phyloP scores from a whole-genome alignment of 306 rosid species.

The Styphnolobium japonicum region DNA sequence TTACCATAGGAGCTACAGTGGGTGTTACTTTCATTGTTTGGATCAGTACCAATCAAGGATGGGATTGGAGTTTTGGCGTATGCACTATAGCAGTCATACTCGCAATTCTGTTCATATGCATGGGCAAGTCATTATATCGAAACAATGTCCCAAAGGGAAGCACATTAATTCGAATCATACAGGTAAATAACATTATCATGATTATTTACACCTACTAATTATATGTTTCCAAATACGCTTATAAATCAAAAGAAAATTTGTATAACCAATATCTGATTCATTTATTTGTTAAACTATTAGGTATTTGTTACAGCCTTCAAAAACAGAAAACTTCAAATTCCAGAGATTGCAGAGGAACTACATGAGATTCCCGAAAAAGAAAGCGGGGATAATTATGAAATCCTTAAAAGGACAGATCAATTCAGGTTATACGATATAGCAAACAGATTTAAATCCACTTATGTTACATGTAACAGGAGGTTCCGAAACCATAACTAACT shows the following conservation, averaged over 20 bases:
- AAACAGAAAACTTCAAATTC: conserved; percentile 59
- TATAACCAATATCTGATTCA: background rate
- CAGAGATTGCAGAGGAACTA: conserved; percentile 43
- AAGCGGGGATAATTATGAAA: conserved; percentile 35
- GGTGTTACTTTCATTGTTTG: conserved; percentile 70
- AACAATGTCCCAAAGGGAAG: conserved; percentile 65
- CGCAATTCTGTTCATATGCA: conserved; percentile 31
- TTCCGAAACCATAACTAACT: too few species aligned
- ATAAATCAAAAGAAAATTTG: background rate
- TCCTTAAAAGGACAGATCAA: conserved; percentile 65
- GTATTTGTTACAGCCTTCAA: conserved; percentile 54
- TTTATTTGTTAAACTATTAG: conserved; percentile 30
- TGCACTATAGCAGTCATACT: conserved; percentile 43
- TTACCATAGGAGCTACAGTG: conserved; percentile 57
- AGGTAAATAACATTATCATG: conserved; percentile 31
- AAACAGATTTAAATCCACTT: background rate
- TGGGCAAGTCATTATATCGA: conserved; percentile 67
- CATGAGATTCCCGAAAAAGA: conserved; percentile 49
- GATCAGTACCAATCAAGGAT: conserved; percentile 62
- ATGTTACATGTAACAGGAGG: too few species aligned
- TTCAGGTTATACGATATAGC: conserved; percentile 52
- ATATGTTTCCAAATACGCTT: background rate
- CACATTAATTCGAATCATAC: conserved; percentile 57
- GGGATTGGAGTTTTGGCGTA: conserved; percentile 63
- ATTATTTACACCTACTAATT: too few species aligned